Base-by-base conservation (phyloP, 345 rosid species). In the Sonneratia caseolaris region DNA sequence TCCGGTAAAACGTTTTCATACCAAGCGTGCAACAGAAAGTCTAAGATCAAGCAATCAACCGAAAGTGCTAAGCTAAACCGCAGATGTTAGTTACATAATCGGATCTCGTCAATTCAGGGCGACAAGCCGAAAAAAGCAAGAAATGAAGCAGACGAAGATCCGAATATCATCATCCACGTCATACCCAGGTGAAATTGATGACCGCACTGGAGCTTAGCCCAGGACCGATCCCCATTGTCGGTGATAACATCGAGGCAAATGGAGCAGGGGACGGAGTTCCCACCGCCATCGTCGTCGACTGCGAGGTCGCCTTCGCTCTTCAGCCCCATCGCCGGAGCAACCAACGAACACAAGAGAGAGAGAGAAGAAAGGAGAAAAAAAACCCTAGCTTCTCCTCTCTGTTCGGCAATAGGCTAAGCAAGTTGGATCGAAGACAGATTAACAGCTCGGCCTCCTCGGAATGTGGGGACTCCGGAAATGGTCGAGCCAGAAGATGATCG, bases 121-220 rank as follows among this genome's bases (percentile, higher is more conserved):
- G 83, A 51, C 37, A 38, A 66, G 70, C 61, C 16, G 62, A 37
- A 67, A 7, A 43, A 66, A 66, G n/a, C n/a, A 15, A 9, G 0
- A 37, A 75, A 62, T 49, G 18, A 53, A 0, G 62, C 22, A 15
- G 45, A 64, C 22, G 64, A 71, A 2, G 2, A 69, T 32, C 64
- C 42, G 1, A 8, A 74, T 43, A 70, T 53, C 4, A 43, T 57
- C 45, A 73, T 24, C 66, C 37, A n/a, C 24, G 15, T 56, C 85
- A 75, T 68, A 94, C 99, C 99, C 71, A 95, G 77, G 81, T 95
- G 99, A 68, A 95, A 95, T 73, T 82, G 91, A 47, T 95, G 99
- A 42, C 93, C 97, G 53, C 99, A 95, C 80, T 92, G 97, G 80
- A 95, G 98, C 82, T 90, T 95, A 38, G 98, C 97, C 99, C 91